A percentile compares a stretch with the other conserved stretches of the same genome.
Conservation (phyloP, 164 flowering plant species). For the Houttuynia cordata region DNA sequence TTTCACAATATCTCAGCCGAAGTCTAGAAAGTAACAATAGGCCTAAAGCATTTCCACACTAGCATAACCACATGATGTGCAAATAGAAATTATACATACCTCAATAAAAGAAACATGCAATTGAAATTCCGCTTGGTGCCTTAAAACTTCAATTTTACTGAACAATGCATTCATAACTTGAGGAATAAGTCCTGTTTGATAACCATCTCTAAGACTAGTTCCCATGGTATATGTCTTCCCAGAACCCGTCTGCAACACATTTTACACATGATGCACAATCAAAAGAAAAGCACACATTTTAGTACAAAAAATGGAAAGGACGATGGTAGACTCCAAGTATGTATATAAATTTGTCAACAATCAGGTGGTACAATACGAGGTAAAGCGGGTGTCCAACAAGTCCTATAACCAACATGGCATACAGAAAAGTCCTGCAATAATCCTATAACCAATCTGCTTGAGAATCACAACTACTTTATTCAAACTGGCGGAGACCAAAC, state of each 20-base stretch:
- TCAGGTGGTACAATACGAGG: no score
- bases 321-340: no score
- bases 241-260: constrained; percentile 74
- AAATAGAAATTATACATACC: constrained; percentile 29
- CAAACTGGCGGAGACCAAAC: no score
- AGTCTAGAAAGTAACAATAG: not conserved
- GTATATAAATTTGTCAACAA: no score
- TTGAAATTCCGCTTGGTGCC: constrained; percentile 81
- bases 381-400: no score
- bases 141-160: constrained; percentile 62
- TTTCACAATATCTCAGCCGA: not conserved
- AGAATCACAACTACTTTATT: no score
- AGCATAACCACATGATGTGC: not conserved
- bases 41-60: not conserved
- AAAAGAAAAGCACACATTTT: not conserved
- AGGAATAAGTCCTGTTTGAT: constrained; percentile 71
- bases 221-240: constrained; percentile 99
- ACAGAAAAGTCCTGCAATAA: no score
- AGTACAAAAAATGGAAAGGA: no score
- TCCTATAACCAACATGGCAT: no score
- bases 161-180: constrained; percentile 82
- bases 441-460: no score
- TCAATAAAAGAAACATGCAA: constrained; percentile 94
- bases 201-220: constrained; percentile 69
- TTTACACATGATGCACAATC: not conserved